phyloP scores from a whole-genome alignment of 1,139 yeast species.

The Meyerozyma sp. region DNA sequence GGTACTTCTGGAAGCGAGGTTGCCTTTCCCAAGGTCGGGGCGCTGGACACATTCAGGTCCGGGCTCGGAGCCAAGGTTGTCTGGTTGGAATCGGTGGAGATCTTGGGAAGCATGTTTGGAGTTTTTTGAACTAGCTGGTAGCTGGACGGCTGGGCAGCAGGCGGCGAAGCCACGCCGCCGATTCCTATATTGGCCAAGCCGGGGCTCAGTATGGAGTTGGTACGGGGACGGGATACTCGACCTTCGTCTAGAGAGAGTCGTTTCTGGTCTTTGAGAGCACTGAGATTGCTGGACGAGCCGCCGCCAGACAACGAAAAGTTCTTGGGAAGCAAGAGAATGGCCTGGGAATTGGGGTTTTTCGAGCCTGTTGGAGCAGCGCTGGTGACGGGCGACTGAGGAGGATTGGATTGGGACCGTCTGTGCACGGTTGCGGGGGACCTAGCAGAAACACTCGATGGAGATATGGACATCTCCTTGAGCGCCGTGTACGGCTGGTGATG shows the following conservation, averaged over 20 bases:
- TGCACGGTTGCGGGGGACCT: conserved; percentile 18
- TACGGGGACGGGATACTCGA: background rate
- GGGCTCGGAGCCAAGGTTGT: background rate
- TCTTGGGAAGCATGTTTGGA: background rate
- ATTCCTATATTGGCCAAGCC: conserved; percentile 18
- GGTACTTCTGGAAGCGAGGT: conserved; percentile 2
- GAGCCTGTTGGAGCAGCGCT: conserved; percentile 2
- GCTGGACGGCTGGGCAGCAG: conserved; percentile 1
- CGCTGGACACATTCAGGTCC: background rate
- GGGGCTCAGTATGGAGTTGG: conserved; percentile 8
- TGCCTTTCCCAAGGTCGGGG: background rate
- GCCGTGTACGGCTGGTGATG: conserved; percentile 3
- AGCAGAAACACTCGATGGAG: conserved; percentile 17
- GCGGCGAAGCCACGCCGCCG: conserved; percentile 7
- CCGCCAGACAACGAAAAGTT: conserved; percentile 34
- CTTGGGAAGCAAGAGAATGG: conserved; percentile 41
- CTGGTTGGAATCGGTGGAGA: background rate
- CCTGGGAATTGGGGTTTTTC: conserved; percentile 20
- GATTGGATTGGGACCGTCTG: conserved; percentile 32
- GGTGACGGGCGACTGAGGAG: conserved; percentile 23
- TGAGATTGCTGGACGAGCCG: conserved; percentile 8
- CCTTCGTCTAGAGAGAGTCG: conserved; percentile 27
- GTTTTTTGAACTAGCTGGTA: background rate
- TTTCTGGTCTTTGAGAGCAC: conserved; percentile 12
- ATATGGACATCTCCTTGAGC: conserved; percentile 26